A percentile compares a stretch with the other conserved stretches of the same genome.
Evolutionary conservation across 306 rosid species (phyloP).

Genomic region (Vigna angularis): DNA sequence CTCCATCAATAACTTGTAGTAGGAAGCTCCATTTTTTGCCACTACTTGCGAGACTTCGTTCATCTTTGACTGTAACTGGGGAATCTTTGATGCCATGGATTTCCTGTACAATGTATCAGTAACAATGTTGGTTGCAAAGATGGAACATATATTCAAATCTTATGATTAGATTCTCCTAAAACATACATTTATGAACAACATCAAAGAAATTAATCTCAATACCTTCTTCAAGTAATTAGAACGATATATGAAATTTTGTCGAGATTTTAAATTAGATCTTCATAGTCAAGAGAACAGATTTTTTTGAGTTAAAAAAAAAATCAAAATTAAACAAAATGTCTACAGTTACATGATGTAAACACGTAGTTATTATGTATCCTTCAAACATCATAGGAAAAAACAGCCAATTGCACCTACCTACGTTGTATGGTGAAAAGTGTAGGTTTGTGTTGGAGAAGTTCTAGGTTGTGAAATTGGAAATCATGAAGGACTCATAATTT

Average conservation of each 20-base stretch:
- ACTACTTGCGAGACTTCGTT: constrained; percentile 46
- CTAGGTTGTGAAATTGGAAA: background rate
- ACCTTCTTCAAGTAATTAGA: background rate
- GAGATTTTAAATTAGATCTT: constrained; percentile 4
- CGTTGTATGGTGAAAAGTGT: background rate
- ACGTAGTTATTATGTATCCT: background rate
- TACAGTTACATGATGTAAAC: background rate
- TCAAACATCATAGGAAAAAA: background rate
- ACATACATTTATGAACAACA: background rate
- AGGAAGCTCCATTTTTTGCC: constrained; percentile 45
- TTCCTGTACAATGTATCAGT: constrained; percentile 31
- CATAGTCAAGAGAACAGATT: background rate
- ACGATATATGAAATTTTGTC: background rate
- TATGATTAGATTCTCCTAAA: background rate
- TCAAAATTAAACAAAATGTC: background rate
- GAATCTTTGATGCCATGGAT: constrained; percentile 59
- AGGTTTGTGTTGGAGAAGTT: background rate
- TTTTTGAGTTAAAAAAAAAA: background rate
- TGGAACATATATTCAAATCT: background rate
- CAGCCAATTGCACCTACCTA: background rate
- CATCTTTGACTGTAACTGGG: constrained; percentile 54
- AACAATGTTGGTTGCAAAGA: background rate
- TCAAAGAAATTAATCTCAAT: background rate
- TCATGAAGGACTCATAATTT: background rate
- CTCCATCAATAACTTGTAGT: constrained; percentile 57